Percentiles rank a stretch among this genome's conserved stretches.
These are phyloP conservation scores for Alternaria ethzedia DNA, from an alignment of 2,329 filamentous ascomycete species.

Conservation along the genomic window DNA sequence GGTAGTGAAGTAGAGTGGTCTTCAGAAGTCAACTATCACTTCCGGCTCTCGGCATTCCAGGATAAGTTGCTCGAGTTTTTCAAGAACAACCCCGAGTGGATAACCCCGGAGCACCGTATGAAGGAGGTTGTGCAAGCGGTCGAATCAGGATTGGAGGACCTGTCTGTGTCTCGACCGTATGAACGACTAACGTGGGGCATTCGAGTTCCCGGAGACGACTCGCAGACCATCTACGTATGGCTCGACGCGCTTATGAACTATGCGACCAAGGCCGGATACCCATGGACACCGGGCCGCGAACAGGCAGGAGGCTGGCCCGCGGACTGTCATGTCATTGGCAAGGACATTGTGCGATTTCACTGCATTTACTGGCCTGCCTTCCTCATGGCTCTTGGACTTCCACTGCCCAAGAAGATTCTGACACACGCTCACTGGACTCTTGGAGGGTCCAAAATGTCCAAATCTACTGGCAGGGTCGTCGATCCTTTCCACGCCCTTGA, in stretches of 20 bases:
- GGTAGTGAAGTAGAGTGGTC: conserved; percentile 95
- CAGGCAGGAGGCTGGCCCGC: conserved; percentile 79
- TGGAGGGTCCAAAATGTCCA: conserved; percentile 92
- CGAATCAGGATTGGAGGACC: conserved; percentile 76
- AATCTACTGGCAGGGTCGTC: conserved; percentile 92
- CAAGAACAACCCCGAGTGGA: conserved; percentile 75
- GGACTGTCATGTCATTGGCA: conserved; percentile 90
- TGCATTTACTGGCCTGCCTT: conserved; percentile 98
- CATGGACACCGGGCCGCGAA: conserved; percentile 72
- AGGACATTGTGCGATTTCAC: conserved; percentile 94
- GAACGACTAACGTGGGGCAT: conserved; percentile 87
- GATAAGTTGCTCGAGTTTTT: conserved; percentile 84
- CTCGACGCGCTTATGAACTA: conserved; percentile 96
- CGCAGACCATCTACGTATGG: conserved; percentile 98
- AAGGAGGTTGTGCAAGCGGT: conserved; percentile 81
- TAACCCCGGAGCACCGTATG: conserved; percentile 75
- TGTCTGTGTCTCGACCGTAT: conserved; percentile 85
- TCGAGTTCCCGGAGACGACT: conserved; percentile 79
- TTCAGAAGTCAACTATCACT: conserved; percentile 93
- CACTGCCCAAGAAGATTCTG: conserved; percentile 78
- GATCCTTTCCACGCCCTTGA: conserved; percentile 92
- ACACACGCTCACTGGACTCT: conserved; percentile 97
- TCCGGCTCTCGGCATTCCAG: conserved; percentile 82
- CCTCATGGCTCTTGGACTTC: conserved; percentile 83
- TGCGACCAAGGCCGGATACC: conserved; percentile 85